phyloP scores from a whole-genome alignment of 805 yeast species.

The Cephaloascus fragrans region DNA sequence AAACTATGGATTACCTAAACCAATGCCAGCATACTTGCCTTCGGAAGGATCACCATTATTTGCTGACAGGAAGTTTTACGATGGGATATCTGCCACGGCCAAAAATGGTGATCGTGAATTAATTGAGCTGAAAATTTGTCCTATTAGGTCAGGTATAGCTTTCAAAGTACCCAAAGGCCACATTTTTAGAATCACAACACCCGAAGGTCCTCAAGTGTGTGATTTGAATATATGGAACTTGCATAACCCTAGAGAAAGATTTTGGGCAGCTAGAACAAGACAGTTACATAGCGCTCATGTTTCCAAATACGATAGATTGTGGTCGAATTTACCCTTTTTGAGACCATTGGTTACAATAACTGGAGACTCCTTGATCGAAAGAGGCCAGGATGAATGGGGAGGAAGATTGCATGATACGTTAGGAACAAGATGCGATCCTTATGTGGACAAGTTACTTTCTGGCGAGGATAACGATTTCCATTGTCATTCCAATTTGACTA shows the following conservation, averaged over 20 bases:
- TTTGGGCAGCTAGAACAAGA: constrained; percentile 65
- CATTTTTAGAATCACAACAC: constrained; percentile 49
- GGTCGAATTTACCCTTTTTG: constrained; percentile 59
- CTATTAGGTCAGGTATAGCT: constrained; percentile 51
- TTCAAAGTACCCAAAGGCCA: constrained; percentile 54
- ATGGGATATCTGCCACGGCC: constrained; percentile 24
- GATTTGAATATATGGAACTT: constrained; percentile 58
- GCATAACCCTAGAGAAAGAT: constrained; percentile 50
- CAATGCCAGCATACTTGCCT: constrained; percentile 49
- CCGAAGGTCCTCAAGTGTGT: constrained; percentile 66
- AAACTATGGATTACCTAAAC: constrained; percentile 27
- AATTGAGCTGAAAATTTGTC: constrained; percentile 30
- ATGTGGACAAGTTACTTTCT: constrained; percentile 51
- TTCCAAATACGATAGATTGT: constrained; percentile 48
- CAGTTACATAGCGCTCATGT: constrained; percentile 59
- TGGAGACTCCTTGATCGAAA: constrained; percentile 44
- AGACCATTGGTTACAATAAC: constrained; percentile 58
- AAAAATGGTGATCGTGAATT: constrained; percentile 28
- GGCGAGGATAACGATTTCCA: constrained; percentile 61
- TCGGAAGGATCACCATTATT: constrained; percentile 42
- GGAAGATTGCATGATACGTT: constrained; percentile 56
- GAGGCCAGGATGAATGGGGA: constrained; percentile 55
- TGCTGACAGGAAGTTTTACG: constrained; percentile 39
- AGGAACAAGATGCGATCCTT: constrained; percentile 65
- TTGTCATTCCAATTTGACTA: constrained; percentile 54